Evolutionary conservation across 1,284 basidiomycete genomes (phyloP), one percentile per base, ranked within the genome.

Genomic region (Thecaphora thlaspeos): DNA sequence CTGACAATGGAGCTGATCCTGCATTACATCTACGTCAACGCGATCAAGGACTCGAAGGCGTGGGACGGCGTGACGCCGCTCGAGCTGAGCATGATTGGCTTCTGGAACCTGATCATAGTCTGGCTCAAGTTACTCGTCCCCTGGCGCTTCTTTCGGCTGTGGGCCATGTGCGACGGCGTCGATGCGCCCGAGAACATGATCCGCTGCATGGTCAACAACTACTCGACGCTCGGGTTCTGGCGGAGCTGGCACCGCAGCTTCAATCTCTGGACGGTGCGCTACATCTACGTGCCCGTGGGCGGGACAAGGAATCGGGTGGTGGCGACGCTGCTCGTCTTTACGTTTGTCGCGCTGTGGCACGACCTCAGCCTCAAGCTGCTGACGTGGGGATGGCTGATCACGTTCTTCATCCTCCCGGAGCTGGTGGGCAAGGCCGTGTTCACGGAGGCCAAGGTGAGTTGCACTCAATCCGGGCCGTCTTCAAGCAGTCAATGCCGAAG

Each of bases 101-200:
- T 96, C 74, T 98, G 94, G 95, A 97, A 95, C 77, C 82, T 97
- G 51, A 88, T 95, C 41, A 83, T 96, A 39, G 90, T 97, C 0
- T 98, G 95, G 94, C 81, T 97, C 15, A 98, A 98, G 91, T 85
- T 97, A n/a, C 82, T 97, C 28, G 85, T 97, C 15, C 91, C 93
- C 0, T 98, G 95, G 95, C 85, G 94, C 10, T 94, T 95, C 82
- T 98, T 98, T 82, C 87, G 95, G 2, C 80, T 97, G 3, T 98
- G 94, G 93, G 88, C 93, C 1, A 81, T 98, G 32, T 76, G 86
- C 14, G 91, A 93, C 76, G 90, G 90, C 0, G 84, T 97, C 28
- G 91, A 97, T 69, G 87, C 92, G 1, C 95, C 92, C 0, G 95
- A 99, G 79, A 99, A 99, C 78, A 96, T 98, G 95, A 84, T 99